Evolutionary conservation across 129 eudicot genomes (phyloP), one percentile per base, ranked within the genome.

Genomic region (Lactuca saligna): DNA sequence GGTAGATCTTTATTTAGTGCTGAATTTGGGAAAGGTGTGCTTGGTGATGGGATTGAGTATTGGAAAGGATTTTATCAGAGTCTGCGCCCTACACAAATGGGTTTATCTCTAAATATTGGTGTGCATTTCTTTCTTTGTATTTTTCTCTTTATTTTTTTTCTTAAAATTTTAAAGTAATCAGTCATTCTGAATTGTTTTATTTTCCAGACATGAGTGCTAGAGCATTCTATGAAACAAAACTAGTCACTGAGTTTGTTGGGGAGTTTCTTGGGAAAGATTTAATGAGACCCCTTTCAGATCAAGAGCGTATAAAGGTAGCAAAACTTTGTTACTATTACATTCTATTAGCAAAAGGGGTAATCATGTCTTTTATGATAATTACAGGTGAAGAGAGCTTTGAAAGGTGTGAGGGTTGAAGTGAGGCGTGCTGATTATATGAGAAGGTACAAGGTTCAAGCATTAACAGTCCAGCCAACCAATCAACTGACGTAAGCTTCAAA

Each of bases 61-160:
- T 94, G 97, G 97, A 87, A 81, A 54, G 99, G 97, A 0, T 94
- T 71, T 38, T 89, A 94, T 53, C 97, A 89, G 57, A 89, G 97
- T 66, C 76, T 89, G 0, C 82, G 99, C 0, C 97, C 99, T n/a
- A 87, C 96, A 0, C 99, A 94, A 54, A 89, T 87, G 97, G 99
- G 99, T 0, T 76, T 94, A 2, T 87, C 99, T 0, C 80, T 94
- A 1, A 94, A 85, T 14, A 75, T 89, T 44, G 99, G 99, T 89
- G 55, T 9, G 66, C 17, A n/a, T 71, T 2, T 60, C 7, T 62
- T 3, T 54, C 4, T 39, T 5, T 60, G 5, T 62, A 3, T 54
- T 4, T 39, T 8, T 38, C 38, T 25, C 31, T 42, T 39, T 8
- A 9, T 0, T 64, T 54, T 31, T 31, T 3, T 6, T 55, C 2